Base-by-base conservation (phyloP, 768 basidiomycete genomes). In the Boletus edulis region DNA sequence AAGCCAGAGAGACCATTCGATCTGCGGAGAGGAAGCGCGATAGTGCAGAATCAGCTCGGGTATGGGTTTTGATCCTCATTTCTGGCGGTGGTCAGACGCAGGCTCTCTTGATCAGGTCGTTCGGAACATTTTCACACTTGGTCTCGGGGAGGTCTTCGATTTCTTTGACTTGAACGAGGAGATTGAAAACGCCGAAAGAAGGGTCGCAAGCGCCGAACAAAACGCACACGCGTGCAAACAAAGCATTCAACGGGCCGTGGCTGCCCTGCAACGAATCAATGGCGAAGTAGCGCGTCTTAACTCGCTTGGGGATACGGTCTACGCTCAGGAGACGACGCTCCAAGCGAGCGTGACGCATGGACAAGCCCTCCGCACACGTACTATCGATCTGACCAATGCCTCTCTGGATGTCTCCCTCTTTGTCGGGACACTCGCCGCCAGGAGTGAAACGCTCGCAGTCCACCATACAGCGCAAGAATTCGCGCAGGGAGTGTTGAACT, bases 121-220 rank as follows among this genome's bases (percentile, higher is more conserved):
- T 4, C 60, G 59, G 4, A 61, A 61, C 29, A 1, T 61, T 5
- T 10, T 61, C 20, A 61, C 60, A 13, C 18, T 61, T 38, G 60
- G 60, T 32, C 20, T 61, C 9, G 60, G 60, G 5, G 59, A 61
- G 15, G 42, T 39, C 18, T 62, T 61, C 11, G 60, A 61, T 29
- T 22, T 57, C 48, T 61, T 61, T 20, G 55, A 62, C 46, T 17
- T 61, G 42, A 62, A 61, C 31, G 51, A 57, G 40, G 60, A 61
- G 14, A 57, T 62, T 10, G 51, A 50, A 11, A 15, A 13, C 2
- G 48, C 59, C 2, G 49, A 51, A 27, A 49, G 60, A 32, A 57
- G 34, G 15, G n/a, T 62, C 37, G 31, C 55, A 3, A 51, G 38
- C 12, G 59, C 60, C 3, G 22, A 42, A 42, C 31, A n/a, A n/a